These are phyloP conservation scores for Sesbania bispinosa DNA, from an alignment of 306 rosid genomes.

Conservation along the genomic window DNA sequence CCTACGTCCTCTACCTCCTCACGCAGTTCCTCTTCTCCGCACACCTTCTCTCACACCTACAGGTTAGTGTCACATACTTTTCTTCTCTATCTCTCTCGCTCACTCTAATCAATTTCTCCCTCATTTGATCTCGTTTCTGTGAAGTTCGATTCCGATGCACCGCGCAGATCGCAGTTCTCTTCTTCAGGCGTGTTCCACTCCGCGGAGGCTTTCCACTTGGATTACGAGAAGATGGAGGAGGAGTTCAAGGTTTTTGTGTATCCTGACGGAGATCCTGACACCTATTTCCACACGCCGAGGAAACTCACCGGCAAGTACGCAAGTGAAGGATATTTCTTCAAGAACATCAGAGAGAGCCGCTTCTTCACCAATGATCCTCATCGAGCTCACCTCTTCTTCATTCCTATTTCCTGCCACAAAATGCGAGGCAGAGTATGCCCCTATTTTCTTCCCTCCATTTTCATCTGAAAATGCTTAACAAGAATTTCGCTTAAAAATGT, in stretches of 20 bases:
- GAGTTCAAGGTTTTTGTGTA: conserved; percentile 34
- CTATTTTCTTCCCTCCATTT: neutral
- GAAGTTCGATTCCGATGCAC: neutral
- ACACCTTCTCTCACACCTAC: neutral
- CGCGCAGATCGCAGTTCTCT: too few species aligned
- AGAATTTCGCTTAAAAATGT: neutral
- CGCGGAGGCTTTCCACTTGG: neutral
- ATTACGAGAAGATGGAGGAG: conserved; percentile 29
- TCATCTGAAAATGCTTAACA: neutral
- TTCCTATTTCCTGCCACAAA: conserved; percentile 33
- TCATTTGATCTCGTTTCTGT: neutral
- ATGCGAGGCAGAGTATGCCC: conserved; percentile 31
- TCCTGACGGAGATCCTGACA: conserved; percentile 19
- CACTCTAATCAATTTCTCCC: too few species aligned
- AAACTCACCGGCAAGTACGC: conserved; percentile 25
- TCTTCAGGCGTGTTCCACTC: neutral
- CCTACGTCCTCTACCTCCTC: neutral
- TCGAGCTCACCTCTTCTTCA: conserved; percentile 34
- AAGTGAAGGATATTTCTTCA: conserved; percentile 34
- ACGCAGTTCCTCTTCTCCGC: neutral
- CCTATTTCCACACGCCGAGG: conserved; percentile 32
- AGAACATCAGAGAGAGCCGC: conserved; percentile 28
- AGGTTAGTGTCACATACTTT: neutral
- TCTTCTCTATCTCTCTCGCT: neutral
- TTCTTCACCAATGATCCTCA: conserved; percentile 26